Conservation (phyloP, 495 filamentous ascomycete genomes). For the Lineolata rhizophorae region DNA sequence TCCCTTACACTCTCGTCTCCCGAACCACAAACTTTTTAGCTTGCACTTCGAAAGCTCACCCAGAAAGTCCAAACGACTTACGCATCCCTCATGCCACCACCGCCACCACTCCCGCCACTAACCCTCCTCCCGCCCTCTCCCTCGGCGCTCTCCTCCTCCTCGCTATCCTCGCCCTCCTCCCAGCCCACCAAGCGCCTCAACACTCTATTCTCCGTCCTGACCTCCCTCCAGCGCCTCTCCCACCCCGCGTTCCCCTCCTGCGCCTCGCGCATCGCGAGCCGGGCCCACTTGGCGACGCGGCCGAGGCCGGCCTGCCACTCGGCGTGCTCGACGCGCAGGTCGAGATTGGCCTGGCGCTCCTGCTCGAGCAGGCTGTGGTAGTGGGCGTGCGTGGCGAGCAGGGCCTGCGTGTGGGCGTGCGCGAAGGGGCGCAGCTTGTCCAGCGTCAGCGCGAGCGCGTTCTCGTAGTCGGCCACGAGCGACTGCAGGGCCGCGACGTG, state of each 20-base stretch:
- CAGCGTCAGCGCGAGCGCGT: slow-evolving; percentile 30
- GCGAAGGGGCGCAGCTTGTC: slow-evolving; percentile 40
- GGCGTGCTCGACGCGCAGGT: slow-evolving; percentile 38
- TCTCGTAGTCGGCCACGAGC: slow-evolving; percentile 36
- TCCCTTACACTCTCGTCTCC: no score
- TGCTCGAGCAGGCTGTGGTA: slow-evolving; percentile 36
- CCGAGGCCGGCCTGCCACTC: slow-evolving; percentile 32
- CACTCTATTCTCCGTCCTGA: slow-evolving; percentile 18
- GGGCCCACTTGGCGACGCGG: slow-evolving; percentile 10
- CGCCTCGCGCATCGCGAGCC: slow-evolving; percentile 10
- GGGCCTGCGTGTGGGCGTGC: slow-evolving; percentile 36
- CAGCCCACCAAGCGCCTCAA: slow-evolving; percentile 16
- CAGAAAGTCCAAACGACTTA: no score
- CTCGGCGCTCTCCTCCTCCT: slow-evolving; percentile 13
- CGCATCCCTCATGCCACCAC: no score
- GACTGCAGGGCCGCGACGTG: slow-evolving; percentile 29
- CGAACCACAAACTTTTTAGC: no score
- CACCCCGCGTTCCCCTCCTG: slow-evolving; percentile 10
- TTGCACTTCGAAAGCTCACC: no score
- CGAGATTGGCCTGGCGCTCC: slow-evolving; percentile 32
- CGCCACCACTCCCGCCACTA: no score
- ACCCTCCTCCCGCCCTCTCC: slow-evolving; percentile 7
- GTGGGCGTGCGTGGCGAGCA: slow-evolving; percentile 31
- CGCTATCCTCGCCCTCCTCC: slow-evolving; percentile 8
- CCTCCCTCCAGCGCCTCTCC: slow-evolving; percentile 7